Evolutionary conservation across 1,284 basidiomycete species (phyloP).

Genomic region (Paramarasmius palmivorus): DNA sequence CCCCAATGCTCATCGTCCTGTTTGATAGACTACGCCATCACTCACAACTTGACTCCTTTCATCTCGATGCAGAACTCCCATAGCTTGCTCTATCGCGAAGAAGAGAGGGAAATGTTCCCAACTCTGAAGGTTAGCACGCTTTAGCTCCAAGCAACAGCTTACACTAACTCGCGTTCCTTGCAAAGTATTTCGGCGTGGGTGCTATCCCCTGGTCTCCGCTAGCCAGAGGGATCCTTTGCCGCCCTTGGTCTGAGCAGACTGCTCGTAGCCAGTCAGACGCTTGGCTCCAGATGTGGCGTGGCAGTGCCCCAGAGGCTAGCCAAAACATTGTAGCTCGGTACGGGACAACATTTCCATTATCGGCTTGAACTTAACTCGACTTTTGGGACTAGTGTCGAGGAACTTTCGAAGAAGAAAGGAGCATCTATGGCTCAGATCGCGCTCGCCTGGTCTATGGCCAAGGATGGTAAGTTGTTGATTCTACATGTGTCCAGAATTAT

Average conservation of each 20-base stretch:
- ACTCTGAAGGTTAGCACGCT: conserved; percentile 41
- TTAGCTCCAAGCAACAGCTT: neutral
- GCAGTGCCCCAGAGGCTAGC: neutral
- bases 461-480: neutral
- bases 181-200: conserved; percentile 36
- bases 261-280: conserved; percentile 33
- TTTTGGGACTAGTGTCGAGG: conserved; percentile 6
- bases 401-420: conserved; percentile 11
- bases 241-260: conserved; percentile 37
- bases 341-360: no score
- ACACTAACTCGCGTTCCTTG: neutral
- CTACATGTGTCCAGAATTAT: neutral
- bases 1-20: neutral
- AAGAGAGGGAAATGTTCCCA: conserved; percentile 71
- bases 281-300: conserved; percentile 19
- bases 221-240: conserved; percentile 45
- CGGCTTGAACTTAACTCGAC: neutral
- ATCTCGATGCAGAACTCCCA: conserved; percentile 75
- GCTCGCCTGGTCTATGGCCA: conserved; percentile 9
- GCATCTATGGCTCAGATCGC: conserved; percentile 15
- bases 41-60: conserved; percentile 61
- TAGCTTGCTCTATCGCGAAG: conserved; percentile 60
- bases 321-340: conserved; percentile 3
- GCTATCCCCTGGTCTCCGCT: conserved; percentile 53
- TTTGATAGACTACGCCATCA: conserved; percentile 43